Base-by-base conservation (phyloP, 305 asterid genomes). In the Ilex paraguariensis region DNA sequence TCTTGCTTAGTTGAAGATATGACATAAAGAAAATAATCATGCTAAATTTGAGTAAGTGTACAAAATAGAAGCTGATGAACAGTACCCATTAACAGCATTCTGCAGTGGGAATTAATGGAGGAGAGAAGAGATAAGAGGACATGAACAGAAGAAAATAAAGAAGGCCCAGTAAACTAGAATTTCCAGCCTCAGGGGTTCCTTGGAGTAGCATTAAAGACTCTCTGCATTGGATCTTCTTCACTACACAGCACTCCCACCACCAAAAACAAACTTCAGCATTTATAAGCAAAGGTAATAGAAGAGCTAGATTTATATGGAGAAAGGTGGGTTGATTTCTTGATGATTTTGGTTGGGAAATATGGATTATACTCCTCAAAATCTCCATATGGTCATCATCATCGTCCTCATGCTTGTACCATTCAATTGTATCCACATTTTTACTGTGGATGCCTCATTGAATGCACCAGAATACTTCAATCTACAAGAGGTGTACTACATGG, bases 161-260 rank as follows among this genome's bases (percentile, higher is more conserved):
- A 65, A 66, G 84, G 79, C 70, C 77, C 85, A 78, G 80, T 75
- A 87, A 78, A 73, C 90, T 73, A 73, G 93, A 81, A 72, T 85
- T 76, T 86, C 83, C 73, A 66, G 52, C 45, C 40, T 81, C 91
- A 82, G 91, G 95, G 91, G 71, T 87, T 87, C 84, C 97, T 91
- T 91, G 95, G 97, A 91, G 97, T 91, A 87, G 97, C 97, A 89
- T 78, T 92, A 72, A 92, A 89, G 97, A 70, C 86, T 63, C 39
- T 61, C 78, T 58, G 42, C 63, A 49, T 50, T 67, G 61, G 71
- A 48, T 66, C 77, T 68, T 62, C 75, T 66, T 49, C 42, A 45
- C 62, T 16, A 44, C 46, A 69, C 63, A 65, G 46, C 64, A 17
- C 59, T 57, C 56, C 16, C 54, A 70, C 82, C 75, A 60, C 74